phyloP scores from a whole-genome alignment of 257 asterid species.

The Solanum arcanum region DNA sequence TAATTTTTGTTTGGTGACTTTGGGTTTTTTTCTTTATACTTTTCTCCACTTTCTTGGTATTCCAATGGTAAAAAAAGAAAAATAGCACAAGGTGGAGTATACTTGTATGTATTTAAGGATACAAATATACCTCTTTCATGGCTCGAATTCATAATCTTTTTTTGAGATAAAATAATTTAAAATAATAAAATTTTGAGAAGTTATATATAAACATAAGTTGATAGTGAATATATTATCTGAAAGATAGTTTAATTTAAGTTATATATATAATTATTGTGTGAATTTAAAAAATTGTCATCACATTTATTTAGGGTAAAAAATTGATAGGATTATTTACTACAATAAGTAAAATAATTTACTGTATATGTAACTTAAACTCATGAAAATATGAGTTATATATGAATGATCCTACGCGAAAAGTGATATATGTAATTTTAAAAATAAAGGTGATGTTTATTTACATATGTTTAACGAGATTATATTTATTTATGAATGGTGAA shows the following conservation, averaged over 20 bases:
- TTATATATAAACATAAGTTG: background rate
- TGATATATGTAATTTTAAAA: background rate
- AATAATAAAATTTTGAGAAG: no score
- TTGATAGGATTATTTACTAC: background rate
- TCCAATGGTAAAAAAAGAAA: background rate
- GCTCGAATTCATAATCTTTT: background rate
- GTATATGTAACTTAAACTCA: background rate
- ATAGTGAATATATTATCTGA: background rate
- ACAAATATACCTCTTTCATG: no score
- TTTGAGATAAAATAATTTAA: no score
- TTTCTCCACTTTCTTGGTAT: background rate
- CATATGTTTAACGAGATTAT: background rate
- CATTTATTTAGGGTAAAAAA: background rate
- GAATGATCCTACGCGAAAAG: background rate
- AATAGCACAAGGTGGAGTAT: background rate
- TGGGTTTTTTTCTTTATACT: background rate
- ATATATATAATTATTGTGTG: background rate
- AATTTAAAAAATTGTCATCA: no score
- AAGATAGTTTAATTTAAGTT: background rate
- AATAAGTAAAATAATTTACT: background rate
- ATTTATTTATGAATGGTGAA: background rate
- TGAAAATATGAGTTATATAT: background rate
- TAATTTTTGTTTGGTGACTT: conserved; percentile 3
- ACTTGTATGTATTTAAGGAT: background rate
- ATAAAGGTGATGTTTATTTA: background rate